phyloP scores from a whole-genome alignment of 2,329 filamentous ascomycete genomes.

The Sclerotinia borealis region DNA sequence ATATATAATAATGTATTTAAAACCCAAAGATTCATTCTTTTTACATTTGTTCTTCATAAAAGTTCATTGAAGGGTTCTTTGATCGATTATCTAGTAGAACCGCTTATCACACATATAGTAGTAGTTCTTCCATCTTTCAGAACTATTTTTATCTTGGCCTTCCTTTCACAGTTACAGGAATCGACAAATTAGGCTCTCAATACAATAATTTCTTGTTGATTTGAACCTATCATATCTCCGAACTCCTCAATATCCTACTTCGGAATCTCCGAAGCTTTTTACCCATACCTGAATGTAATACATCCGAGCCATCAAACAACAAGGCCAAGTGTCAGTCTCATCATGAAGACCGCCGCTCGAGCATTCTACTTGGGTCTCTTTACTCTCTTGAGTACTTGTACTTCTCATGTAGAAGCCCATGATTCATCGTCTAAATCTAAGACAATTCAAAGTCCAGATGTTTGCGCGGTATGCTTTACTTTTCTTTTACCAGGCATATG shows the following conservation, averaged over 20 bases:
- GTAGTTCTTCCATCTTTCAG: background rate
- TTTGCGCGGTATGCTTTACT: constrained; percentile 35
- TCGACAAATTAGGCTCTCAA: constrained; percentile 1
- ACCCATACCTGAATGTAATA: background rate
- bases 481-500: constrained; percentile 26
- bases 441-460: constrained; percentile 35
- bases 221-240: background rate
- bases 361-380: constrained; percentile 59
- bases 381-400: constrained; percentile 45
- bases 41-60: background rate
- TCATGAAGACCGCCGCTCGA: constrained; percentile 48
- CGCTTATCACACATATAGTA: background rate
- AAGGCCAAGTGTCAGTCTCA: constrained; percentile 21
- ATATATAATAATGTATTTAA: background rate
- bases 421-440: constrained; percentile 25
- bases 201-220: background rate
- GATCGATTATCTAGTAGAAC: background rate
- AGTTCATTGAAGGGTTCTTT: background rate
- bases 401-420: constrained; percentile 37
- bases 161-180: constrained; percentile 3
- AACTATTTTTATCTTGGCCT: constrained; percentile 3
- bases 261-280: background rate
- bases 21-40: background rate
- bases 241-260: background rate
- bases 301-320: constrained; percentile 1